phyloP scores from a whole-genome alignment of 768 basidiomycete genomes.

The Trametes punicea region DNA sequence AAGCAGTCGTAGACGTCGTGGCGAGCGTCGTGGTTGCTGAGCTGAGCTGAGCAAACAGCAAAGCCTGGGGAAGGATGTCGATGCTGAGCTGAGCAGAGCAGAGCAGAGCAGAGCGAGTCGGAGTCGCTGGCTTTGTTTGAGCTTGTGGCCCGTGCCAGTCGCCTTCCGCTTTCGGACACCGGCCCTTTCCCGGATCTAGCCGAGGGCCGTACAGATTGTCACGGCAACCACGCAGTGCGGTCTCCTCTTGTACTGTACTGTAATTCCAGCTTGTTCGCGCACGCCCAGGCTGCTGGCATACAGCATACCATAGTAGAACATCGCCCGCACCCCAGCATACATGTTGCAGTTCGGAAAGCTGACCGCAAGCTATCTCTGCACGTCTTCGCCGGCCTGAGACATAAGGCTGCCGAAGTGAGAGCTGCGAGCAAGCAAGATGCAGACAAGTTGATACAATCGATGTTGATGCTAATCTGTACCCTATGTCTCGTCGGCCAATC shows the following conservation, averaged over 20 bases:
- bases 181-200: slow-evolving; percentile 17
- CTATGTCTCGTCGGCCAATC: neutral
- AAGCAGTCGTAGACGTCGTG: neutral
- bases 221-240: slow-evolving; percentile 23
- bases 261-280: neutral
- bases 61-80: no score
- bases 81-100: neutral
- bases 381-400: no score
- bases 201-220: slow-evolving; percentile 18
- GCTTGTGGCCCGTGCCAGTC: slow-evolving; percentile 7
- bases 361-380: neutral
- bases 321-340: neutral
- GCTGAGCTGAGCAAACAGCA: neutral
- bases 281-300: neutral
- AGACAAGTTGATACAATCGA: slow-evolving; percentile 1
- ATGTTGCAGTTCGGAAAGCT: neutral
- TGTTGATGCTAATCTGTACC: slow-evolving; percentile 4
- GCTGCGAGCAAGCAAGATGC: no score
- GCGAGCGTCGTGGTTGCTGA: slow-evolving; percentile 4
- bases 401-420: no score
- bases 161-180: neutral
- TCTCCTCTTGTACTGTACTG: neutral
- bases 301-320: neutral
- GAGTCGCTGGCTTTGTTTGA: slow-evolving; percentile 13
- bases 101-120: neutral